Evolutionary conservation across 208 protist species (phyloP).

Genomic region (Strigomonas galati): DNA sequence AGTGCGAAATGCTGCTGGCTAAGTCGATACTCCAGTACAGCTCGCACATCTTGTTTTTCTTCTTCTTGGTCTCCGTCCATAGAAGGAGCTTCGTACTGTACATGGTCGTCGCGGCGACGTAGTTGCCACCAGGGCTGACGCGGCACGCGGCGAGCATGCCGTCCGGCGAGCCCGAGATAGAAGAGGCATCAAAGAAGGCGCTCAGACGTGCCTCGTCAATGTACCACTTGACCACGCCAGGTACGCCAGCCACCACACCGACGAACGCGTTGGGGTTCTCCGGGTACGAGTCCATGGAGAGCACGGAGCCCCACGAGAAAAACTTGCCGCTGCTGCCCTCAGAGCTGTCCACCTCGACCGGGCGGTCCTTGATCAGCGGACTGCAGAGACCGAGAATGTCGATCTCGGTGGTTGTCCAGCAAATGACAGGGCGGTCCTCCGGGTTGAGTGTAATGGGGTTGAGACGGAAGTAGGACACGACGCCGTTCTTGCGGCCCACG

Average conservation of each 20-base stretch:
- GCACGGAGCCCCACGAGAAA: constrained; percentile 41
- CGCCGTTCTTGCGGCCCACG: constrained; percentile 60
- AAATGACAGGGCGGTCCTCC: constrained; percentile 36
- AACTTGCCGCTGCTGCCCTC: constrained; percentile 26
- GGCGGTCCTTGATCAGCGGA: constrained; percentile 34
- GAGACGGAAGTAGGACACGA: constrained; percentile 69
- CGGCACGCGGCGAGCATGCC: constrained; percentile 37
- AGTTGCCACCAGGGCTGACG: constrained; percentile 68
- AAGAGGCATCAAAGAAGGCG: constrained; percentile 59
- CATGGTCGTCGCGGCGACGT: constrained; percentile 64
- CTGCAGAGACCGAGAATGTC: constrained; percentile 53
- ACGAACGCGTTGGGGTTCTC: constrained; percentile 76
- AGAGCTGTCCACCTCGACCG: constrained; percentile 22
- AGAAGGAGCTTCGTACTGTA: constrained; percentile 59
- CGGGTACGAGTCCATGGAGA: constrained; percentile 72
- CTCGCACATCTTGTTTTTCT: constrained; percentile 53
- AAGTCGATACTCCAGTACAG: constrained; percentile 71
- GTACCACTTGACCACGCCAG: constrained; percentile 81
- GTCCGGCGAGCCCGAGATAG: constrained; percentile 21
- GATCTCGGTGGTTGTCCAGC: constrained; percentile 48
- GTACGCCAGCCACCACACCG: constrained; percentile 58
- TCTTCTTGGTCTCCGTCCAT: constrained; percentile 76
- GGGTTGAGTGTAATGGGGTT: constrained; percentile 28
- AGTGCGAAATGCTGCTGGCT: constrained; percentile 18
- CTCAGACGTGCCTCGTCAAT: constrained; percentile 65